Evolutionary conservation across 2,329 filamentous ascomycete species (phyloP), one percentile per base, ranked within the genome.

Genomic region (Neofusicoccum cordaticola): DNA sequence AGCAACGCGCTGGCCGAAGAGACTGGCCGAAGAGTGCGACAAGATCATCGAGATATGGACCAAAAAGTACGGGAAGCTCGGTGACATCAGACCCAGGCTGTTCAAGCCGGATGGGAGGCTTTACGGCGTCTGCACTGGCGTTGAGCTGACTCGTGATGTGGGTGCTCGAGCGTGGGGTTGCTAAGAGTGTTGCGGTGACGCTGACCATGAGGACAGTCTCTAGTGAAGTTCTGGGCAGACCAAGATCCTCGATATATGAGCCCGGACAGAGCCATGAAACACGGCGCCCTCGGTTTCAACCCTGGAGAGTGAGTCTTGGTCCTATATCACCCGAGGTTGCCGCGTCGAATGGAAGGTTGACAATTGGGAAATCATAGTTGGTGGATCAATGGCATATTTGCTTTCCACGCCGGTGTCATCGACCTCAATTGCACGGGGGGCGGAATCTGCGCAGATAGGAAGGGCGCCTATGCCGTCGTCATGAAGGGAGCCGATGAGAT

Each of bases 341-440:
- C 12, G 9, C 4, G 27, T 31, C n/a, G 19, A 17, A 44, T 50
- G 9, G 60, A n/a, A 4, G 11, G 5, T 7, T 17, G 53, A 19
- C 12, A 19, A 19, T 37, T n/a, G 35, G n/a, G 9, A 13, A 22
- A 13, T 11, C 19, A 34, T n/a, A 83, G 81, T 34, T 83, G 81
- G 81, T 83, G 81, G 81, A 80, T 83, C 67, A 81, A 77, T 58
- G 68, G 78, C 27, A 70, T 82, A 13, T 82, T 82, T 65, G 81
- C 81, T 6, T 77, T 79, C 48, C 75, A 78, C 37, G 80, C 76
- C 52, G 81, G 81, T 47, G 82, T 83, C 52, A 81, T 83, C 65
- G 79, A 82, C 63, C 71, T 75, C 35, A 72, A 73, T 17, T 73
- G 75, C n/a, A 70, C 75, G 1, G 72, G 78, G 15, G 80, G 80